These are phyloP conservation scores for Xylariaceae sp. DNA, from an alignment of 2,329 filamentous ascomycete species.

Conservation along the genomic window DNA sequence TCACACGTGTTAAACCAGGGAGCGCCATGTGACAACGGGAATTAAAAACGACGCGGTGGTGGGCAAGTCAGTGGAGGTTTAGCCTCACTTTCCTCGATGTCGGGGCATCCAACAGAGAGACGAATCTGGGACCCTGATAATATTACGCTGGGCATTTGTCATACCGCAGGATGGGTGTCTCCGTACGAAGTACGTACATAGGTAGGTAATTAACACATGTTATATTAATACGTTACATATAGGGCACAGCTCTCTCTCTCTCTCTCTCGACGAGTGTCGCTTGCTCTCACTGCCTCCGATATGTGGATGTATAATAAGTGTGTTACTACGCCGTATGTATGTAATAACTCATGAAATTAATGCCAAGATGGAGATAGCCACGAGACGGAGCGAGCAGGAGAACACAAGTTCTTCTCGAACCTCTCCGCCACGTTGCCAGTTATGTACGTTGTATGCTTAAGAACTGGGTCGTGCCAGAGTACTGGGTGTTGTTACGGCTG, in stretches of 20 bases:
- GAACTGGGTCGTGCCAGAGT: slow-evolving; percentile 11
- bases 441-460: not conserved
- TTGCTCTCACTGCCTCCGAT: not conserved
- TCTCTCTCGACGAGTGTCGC: too few relatives aligned
- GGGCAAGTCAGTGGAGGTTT: not conserved
- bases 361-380: slow-evolving; percentile 1
- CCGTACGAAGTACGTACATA: not conserved
- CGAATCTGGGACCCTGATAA: not conserved
- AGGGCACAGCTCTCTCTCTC: too few relatives aligned
- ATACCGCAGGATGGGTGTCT: slow-evolving; percentile 4
- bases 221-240: not conserved
- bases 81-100: not conserved
- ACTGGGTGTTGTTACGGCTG: slow-evolving; percentile 12
- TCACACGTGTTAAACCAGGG: not conserved
- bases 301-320: not conserved
- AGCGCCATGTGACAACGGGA: slow-evolving; percentile 4
- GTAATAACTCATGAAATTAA: slow-evolving; percentile 8
- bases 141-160: slow-evolving; percentile 5
- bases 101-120: not conserved
- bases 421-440: not conserved
- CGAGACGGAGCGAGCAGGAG: not conserved
- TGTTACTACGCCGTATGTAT: not conserved
- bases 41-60: not conserved
- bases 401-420: not conserved
- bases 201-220: not conserved